Conservation (phyloP, 164 flowering plant species). For the Amborella trichopoda region DNA sequence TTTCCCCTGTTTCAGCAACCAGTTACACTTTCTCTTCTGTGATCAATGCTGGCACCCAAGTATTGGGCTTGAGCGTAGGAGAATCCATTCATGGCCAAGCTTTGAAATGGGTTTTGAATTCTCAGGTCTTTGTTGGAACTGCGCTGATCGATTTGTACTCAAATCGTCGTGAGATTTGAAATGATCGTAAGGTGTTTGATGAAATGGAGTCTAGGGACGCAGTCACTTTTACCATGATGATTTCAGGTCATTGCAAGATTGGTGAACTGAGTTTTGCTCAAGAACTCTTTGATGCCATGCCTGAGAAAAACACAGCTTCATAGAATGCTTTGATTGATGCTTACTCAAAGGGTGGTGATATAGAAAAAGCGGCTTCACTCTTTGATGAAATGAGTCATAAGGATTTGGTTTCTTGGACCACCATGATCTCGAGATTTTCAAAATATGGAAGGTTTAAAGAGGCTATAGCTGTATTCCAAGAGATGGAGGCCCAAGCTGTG, state of each 20-base stretch:
- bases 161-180: constrained; percentile 15
- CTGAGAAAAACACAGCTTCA: constrained; percentile 42
- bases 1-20: constrained; percentile 24
- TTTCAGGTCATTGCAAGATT: constrained; percentile 26
- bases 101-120: constrained; percentile 50
- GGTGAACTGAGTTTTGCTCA: constrained; percentile 47
- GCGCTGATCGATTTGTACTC: constrained; percentile 53
- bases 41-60: constrained; percentile 41
- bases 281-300: constrained; percentile 53
- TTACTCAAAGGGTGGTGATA: constrained; percentile 38
- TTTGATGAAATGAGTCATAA: constrained; percentile 38
- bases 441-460: constrained; percentile 30
- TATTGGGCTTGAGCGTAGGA: constrained; percentile 22
- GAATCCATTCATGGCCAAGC: constrained; percentile 45
- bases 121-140: constrained; percentile 52
- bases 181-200: constrained; percentile 49
- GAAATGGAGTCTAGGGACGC: constrained; percentile 72
- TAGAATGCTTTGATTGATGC: constrained; percentile 78
- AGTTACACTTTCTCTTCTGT: constrained; percentile 64
- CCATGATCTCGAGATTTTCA: constrained; percentile 68
- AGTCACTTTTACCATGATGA: constrained; percentile 57
- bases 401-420: constrained; percentile 79
- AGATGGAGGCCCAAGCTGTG: constrained; percentile 35
- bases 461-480: constrained; percentile 38
- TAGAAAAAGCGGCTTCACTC: constrained; percentile 35